Conservation (phyloP, 257 asterid species). For the Fraxinus anomala region DNA sequence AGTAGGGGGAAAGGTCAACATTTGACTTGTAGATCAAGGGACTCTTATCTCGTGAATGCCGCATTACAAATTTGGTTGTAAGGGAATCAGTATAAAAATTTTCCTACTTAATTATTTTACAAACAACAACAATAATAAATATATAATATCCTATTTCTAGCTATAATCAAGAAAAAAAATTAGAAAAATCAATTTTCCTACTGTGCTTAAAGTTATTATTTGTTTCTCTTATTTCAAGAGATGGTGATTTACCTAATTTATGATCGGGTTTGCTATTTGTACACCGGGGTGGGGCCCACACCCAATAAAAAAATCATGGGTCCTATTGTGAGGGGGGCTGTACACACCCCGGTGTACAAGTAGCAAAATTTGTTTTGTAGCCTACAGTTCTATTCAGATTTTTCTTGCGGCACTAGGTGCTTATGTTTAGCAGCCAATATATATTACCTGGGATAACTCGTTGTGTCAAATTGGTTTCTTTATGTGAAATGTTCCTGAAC, state of each 20-base stretch:
- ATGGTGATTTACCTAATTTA: neutral
- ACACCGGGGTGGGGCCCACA: too few relatives aligned
- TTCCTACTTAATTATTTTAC: too few relatives aligned
- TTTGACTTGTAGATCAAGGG: neutral
- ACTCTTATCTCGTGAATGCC: neutral
- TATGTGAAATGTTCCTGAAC: neutral
- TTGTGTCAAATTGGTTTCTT: neutral
- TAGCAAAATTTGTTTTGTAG: slow-evolving; percentile 4
- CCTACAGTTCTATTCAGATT: slow-evolving; percentile 1
- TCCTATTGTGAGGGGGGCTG: too few relatives aligned
- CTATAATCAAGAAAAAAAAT: neutral
- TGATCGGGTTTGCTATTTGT: neutral
- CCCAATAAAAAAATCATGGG: too few relatives aligned
- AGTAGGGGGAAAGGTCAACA: neutral
- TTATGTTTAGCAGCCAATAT: slow-evolving; percentile 10
- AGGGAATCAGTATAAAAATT: slow-evolving; percentile 15
- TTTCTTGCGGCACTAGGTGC: neutral
- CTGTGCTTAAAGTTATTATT: neutral
- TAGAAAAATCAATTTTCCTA: neutral
- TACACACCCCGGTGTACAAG: too few relatives aligned
- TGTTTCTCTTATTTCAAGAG: neutral
- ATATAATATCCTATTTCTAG: neutral
- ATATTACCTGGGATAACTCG: neutral
- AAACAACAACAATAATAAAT: neutral
- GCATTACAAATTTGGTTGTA: neutral